Evolutionary conservation across 202 grass and related monocot species (phyloP).

Genomic region (Miscanthus sacchariflorus): DNA sequence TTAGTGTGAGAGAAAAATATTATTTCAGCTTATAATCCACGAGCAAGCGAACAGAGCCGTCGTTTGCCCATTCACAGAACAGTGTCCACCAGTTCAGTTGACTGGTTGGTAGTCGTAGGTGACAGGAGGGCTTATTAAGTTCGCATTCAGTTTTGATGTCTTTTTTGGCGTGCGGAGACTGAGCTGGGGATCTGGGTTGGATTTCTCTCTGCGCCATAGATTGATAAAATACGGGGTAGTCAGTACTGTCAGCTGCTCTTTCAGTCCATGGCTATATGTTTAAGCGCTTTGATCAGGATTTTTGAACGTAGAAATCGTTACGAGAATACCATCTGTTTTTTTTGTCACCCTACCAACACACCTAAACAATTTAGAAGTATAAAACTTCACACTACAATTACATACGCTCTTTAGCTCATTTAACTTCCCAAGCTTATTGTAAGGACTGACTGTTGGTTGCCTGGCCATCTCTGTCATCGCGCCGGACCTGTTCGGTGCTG

Average conservation of each 20-base stretch:
- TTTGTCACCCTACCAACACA: background rate
- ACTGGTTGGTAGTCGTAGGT: background rate
- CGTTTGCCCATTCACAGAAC: background rate
- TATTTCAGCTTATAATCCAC: no score
- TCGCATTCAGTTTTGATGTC: conserved; percentile 17
- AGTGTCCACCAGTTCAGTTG: background rate
- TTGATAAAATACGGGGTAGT: background rate
- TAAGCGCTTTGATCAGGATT: background rate
- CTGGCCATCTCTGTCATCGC: no score
- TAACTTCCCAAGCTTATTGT: background rate
- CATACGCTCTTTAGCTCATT: background rate
- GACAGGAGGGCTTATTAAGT: no score
- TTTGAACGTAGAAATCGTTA: background rate
- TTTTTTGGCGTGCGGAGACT: background rate
- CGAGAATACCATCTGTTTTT: background rate
- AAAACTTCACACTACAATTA: background rate
- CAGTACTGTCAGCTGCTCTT: background rate
- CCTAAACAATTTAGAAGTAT: background rate
- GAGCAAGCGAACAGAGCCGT: no score
- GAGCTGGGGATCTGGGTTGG: no score
- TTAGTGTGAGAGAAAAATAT: no score
- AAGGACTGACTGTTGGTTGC: no score
- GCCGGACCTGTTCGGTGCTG: no score
- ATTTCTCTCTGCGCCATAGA: no score
- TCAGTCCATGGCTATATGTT: background rate